These are phyloP conservation scores for Adansonia madagascariensis DNA, from an alignment of 441 rosid genomes.

Conservation along the genomic window DNA sequence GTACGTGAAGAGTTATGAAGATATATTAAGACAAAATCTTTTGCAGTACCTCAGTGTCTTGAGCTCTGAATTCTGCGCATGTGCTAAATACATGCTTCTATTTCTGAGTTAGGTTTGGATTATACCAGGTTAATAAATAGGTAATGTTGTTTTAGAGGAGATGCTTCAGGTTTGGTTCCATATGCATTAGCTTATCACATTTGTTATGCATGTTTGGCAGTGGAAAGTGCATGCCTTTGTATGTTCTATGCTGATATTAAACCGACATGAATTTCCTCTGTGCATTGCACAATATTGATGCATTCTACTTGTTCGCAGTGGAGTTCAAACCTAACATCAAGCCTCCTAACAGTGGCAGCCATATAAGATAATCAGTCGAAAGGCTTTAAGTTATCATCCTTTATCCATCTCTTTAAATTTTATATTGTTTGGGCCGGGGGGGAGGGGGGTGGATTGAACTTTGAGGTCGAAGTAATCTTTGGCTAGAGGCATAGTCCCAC, in stretches of 20 bases:
- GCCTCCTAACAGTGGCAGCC: background rate
- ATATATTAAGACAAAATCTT: background rate
- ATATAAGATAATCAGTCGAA: background rate
- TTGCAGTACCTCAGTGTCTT: background rate
- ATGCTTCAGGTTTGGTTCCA: background rate
- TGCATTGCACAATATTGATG: slow-evolving; percentile 8
- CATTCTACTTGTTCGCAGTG: background rate
- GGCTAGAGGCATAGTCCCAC: background rate
- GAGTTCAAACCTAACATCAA: background rate
- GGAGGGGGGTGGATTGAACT: background rate
- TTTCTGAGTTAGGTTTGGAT: background rate
- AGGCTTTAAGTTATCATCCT: background rate
- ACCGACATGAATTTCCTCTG: background rate
- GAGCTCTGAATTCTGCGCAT: background rate
- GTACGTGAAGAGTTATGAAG: background rate
- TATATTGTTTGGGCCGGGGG: background rate
- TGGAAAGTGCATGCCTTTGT: background rate
- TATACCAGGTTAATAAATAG: background rate
- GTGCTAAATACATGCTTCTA: background rate
- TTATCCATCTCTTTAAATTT: background rate
- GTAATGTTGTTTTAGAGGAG: slow-evolving; percentile 1
- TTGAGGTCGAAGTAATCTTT: background rate
- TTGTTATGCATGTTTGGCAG: background rate
- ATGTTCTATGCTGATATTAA: background rate
- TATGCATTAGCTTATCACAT: background rate